Evolutionary conservation across 2,329 filamentous ascomycete genomes (phyloP).

Genomic region (Onygenales sp.): DNA sequence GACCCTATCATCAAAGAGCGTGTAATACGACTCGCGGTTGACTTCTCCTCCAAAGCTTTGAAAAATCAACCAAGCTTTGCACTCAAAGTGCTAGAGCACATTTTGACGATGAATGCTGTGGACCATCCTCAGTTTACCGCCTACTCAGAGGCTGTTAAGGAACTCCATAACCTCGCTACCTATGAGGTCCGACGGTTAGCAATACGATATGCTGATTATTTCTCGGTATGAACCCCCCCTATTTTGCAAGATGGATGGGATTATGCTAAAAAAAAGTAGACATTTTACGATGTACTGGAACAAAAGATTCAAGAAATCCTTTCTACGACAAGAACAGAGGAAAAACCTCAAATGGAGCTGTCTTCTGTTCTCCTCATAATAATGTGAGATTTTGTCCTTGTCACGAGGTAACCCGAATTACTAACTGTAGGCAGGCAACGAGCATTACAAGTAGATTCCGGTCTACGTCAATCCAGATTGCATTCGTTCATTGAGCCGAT

Average conservation of each 20-base stretch:
- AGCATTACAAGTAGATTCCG: conserved; percentile 61
- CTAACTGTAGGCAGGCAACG: conserved; percentile 54
- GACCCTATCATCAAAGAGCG: conserved; percentile 79
- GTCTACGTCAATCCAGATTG: conserved; percentile 62
- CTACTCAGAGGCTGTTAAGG: conserved; percentile 83
- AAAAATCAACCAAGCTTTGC: conserved; percentile 72
- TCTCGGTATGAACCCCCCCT: conserved; percentile 51
- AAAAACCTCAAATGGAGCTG: conserved; percentile 76
- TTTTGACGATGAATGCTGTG: conserved; percentile 71
- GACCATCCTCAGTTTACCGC: conserved; percentile 60
- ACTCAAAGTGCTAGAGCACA: conserved; percentile 81
- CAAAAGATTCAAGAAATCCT: conserved; percentile 68
- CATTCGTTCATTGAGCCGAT: conserved; percentile 74
- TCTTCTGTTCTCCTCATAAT: conserved; percentile 91
- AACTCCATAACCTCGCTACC: conserved; percentile 75
- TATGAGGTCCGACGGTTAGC: conserved; percentile 82
- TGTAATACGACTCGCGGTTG: conserved; percentile 70
- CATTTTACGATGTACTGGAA: conserved; percentile 81
- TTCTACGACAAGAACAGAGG: conserved; percentile 61
- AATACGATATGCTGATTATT: conserved; percentile 81
- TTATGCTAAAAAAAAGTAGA: conserved; percentile 35
- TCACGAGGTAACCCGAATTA: background rate
- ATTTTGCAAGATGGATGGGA: background rate
- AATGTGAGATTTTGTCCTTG: conserved; percentile 44
- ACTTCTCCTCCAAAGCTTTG: conserved; percentile 72